phyloP scores from a whole-genome alignment of 345 rosid species.

The Lenwebbia sp. region DNA sequence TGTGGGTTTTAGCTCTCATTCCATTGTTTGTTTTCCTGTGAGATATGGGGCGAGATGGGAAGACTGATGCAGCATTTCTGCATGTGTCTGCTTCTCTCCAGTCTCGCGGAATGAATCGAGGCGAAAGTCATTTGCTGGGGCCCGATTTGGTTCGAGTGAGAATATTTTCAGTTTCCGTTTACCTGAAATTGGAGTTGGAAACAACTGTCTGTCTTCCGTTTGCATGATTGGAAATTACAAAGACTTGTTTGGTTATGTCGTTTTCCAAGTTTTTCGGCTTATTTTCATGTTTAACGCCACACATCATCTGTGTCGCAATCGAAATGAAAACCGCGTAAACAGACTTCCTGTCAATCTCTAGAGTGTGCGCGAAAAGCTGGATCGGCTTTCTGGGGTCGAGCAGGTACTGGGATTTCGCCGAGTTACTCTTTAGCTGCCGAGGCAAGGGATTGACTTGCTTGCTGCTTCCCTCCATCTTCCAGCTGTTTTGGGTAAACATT shows the following conservation, averaged over 20 bases:
- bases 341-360: neutral
- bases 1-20: neutral
- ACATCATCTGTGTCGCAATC: neutral
- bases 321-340: neutral
- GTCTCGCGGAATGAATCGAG: neutral
- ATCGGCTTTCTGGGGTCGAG: neutral
- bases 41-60: neutral
- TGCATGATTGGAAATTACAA: neutral
- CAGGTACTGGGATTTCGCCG: neutral
- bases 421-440: neutral
- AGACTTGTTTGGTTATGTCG: neutral
- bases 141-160: neutral
- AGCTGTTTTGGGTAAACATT: neutral
- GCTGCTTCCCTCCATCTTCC: neutral
- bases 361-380: neutral
- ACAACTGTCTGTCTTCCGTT: neutral
- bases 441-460: neutral
- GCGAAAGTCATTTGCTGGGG: neutral
- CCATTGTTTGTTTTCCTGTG: neutral
- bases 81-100: neutral
- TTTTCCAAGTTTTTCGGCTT: neutral
- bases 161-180: neutral
- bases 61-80: neutral
- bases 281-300: neutral
- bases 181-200: neutral